Percentiles rank a stretch among this genome's conserved stretches.
These are phyloP conservation scores for Hapsidospora chrysogenum DNA, from an alignment of 495 filamentous ascomycete genomes.

Conservation along the genomic window DNA sequence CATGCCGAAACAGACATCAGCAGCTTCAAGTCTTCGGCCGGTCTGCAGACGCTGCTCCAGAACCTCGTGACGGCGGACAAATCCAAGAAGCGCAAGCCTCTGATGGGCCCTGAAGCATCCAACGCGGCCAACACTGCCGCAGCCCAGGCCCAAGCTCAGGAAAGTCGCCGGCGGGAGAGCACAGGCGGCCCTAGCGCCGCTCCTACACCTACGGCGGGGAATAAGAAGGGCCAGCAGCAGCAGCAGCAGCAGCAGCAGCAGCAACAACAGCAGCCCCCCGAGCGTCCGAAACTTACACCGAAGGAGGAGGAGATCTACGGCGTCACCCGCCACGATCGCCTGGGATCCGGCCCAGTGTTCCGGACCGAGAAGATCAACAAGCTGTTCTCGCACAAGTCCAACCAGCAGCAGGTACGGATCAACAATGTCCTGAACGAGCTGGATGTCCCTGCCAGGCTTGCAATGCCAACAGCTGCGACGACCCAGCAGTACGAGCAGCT, in stretches of 20 bases:
- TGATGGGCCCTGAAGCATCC: constrained; percentile 41
- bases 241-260: constrained; percentile 56
- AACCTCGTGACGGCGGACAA: constrained; percentile 67
- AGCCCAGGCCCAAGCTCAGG: not conserved
- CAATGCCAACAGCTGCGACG: constrained; percentile 74
- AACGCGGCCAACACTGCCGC: constrained; percentile 17
- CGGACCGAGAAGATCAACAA: constrained; percentile 72
- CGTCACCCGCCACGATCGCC: constrained; percentile 70
- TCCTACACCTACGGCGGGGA: constrained; percentile 19
- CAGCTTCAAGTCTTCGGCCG: constrained; percentile 63
- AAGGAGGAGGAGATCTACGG: constrained; percentile 67
- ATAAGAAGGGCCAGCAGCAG: constrained; percentile 43
- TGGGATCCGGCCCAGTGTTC: constrained; percentile 57
- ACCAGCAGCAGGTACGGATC: constrained; percentile 67
- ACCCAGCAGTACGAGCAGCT: constrained; percentile 69
- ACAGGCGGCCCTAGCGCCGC: constrained; percentile 21
- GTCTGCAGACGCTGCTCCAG: constrained; percentile 61
- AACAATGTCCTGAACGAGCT: constrained; percentile 61
- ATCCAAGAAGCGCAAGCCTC: constrained; percentile 55
- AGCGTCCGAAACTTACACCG: constrained; percentile 51
- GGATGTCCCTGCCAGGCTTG: constrained; percentile 56
- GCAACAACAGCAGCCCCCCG: constrained; percentile 35
- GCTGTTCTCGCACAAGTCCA: constrained; percentile 65
- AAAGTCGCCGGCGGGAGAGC: constrained; percentile 23
- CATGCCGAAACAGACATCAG: constrained; percentile 47